These are phyloP conservation scores for Eucalyptus cloeziana DNA, from an alignment of 345 rosid species.

Conservation along the genomic window DNA sequence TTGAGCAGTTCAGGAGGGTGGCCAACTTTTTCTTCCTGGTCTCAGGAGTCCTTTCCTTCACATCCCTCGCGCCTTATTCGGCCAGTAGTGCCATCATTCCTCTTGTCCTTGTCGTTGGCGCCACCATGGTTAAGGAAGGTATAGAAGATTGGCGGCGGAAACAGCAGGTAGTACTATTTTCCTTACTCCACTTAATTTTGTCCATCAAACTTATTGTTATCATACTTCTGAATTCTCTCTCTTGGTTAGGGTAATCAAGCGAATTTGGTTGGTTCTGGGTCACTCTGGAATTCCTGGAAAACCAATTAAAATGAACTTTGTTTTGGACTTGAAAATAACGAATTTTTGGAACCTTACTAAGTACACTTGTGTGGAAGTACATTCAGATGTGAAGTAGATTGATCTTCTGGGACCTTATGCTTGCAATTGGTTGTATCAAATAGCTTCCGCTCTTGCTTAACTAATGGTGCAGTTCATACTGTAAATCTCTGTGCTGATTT, in stretches of 20 bases:
- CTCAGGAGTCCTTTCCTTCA: conserved; percentile 62
- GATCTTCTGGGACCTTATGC: background rate
- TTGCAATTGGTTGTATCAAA: background rate
- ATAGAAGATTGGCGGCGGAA: conserved; percentile 82
- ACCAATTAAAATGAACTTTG: background rate
- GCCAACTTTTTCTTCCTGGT: conserved; percentile 87
- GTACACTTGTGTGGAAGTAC: background rate
- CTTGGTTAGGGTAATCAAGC: background rate
- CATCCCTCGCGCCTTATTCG: conserved; percentile 61
- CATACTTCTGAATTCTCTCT: background rate
- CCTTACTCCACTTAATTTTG: background rate
- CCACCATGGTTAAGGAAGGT: conserved; percentile 83
- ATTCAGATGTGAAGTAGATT: background rate
- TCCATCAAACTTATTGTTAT: background rate
- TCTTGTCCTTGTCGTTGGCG: conserved; percentile 62
- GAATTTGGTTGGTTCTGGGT: background rate
- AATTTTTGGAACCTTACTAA: background rate
- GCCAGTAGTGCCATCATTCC: conserved; percentile 67
- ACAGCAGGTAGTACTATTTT: conserved; percentile 43
- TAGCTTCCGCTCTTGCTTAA: background rate
- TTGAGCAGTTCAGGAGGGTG: conserved; percentile 94
- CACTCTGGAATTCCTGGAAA: background rate
- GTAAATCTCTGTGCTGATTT: background rate
- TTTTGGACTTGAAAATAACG: background rate
- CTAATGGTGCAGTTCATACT: background rate